Conservation (phyloP, 352 stramenopile genomes). For the Phytophthora sp. region DNA sequence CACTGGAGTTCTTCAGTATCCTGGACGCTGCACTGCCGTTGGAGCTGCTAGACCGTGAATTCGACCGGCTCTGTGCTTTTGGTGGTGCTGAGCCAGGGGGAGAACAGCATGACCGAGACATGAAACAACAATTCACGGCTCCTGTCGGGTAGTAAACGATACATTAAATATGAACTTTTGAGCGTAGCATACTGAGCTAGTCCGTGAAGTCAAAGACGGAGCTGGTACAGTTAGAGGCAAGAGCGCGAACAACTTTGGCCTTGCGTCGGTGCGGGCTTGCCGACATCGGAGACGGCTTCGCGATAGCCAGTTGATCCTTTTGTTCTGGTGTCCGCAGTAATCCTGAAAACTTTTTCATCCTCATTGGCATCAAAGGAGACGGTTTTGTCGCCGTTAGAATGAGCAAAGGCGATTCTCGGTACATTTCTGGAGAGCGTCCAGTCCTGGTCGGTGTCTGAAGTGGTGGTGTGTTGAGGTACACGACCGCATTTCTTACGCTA, state of each 20-base stretch:
- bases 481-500: not conserved
- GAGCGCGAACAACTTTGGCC: conserved; percentile 17
- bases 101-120: not conserved
- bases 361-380: conserved; percentile 23
- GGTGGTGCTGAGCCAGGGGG: conserved; percentile 29
- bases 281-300: conserved; percentile 14
- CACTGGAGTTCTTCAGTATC: conserved; percentile 48
- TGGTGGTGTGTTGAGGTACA: not conserved
- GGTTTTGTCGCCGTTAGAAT: conserved; percentile 35
- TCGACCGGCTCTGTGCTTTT: conserved; percentile 49
- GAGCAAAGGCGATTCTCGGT: conserved; percentile 19
- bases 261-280: conserved; percentile 29
- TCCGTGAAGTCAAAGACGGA: conserved; percentile 41
- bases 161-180: too few relatives aligned
- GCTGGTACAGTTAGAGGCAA: conserved; percentile 12
- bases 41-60: conserved; percentile 47
- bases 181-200: too few relatives aligned
- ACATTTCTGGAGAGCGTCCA: conserved; percentile 16
- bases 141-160: too few relatives aligned
- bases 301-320: not conserved
- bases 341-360: conserved; percentile 4
- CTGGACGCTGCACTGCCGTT: conserved; percentile 42
- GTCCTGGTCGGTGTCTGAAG: conserved; percentile 28
- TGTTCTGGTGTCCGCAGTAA: conserved; percentile 16
- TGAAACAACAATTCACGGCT: not conserved